Conservation (phyloP, 164 flowering plant species). For the Euptelea pleiosperma region DNA sequence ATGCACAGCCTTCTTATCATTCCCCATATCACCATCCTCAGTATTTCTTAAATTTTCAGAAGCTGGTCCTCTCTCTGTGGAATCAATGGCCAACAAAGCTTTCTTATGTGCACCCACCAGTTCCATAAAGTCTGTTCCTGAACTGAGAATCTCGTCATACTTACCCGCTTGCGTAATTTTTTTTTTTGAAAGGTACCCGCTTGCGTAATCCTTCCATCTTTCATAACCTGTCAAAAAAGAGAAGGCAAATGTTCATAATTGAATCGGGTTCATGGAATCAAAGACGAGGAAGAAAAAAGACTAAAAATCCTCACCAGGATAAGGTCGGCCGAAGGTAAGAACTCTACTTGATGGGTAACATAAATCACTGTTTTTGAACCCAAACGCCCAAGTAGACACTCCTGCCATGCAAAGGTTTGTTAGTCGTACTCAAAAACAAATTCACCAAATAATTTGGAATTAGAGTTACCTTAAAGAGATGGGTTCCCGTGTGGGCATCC, state of each 20-base stretch:
- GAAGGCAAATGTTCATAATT: not conserved
- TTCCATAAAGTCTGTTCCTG: slow-evolving; percentile 79
- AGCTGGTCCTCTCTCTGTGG: slow-evolving; percentile 23
- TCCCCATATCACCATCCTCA: slow-evolving; percentile 9
- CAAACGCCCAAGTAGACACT: slow-evolving; percentile 55
- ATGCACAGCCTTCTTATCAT: not conserved
- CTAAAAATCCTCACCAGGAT: slow-evolving; percentile 42
- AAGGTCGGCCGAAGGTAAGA: slow-evolving; percentile 65
- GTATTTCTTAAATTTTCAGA: slow-evolving; percentile 6
- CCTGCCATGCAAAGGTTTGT: slow-evolving; percentile 32
- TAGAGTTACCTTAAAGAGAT: slow-evolving; percentile 62
- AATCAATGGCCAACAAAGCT: slow-evolving; percentile 60
- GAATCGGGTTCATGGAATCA: not conserved
- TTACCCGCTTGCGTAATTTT: too few relatives aligned
- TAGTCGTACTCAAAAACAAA: slow-evolving; percentile 6
- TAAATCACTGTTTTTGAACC: slow-evolving; percentile 61
- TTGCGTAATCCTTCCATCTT: slow-evolving; percentile 78
- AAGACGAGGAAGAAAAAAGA: not conserved
- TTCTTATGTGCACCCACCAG: slow-evolving; percentile 83
- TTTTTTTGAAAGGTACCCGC: too few relatives aligned
- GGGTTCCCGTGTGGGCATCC: slow-evolving; percentile 93
- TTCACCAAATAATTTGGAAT: too few relatives aligned
- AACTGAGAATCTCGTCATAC: slow-evolving; percentile 62
- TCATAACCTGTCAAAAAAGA: slow-evolving; percentile 52
- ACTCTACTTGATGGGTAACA: slow-evolving; percentile 78